phyloP scores from a whole-genome alignment of 202 grass and related monocot genomes.

The Brachypodium distachyon region DNA sequence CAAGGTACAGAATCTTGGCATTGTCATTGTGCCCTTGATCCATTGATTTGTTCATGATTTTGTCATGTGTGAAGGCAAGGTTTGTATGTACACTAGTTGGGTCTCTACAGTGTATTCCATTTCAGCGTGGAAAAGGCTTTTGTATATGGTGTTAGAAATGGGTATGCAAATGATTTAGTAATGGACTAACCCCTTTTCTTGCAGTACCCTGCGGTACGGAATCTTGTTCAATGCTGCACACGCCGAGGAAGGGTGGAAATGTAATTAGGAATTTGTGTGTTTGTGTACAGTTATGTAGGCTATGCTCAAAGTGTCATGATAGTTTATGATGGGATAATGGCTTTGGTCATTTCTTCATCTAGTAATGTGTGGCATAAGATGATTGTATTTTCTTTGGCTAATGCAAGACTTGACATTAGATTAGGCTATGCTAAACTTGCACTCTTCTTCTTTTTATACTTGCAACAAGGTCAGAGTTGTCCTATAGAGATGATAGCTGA shows the following conservation, averaged over 20 bases:
- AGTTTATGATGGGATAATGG: background rate
- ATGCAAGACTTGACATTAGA: background rate
- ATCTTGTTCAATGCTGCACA: background rate
- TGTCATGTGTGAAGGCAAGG: background rate
- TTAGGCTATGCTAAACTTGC: background rate
- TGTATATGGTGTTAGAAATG: background rate
- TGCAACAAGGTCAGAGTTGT: background rate
- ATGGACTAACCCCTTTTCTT: background rate
- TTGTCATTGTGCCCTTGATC: background rate
- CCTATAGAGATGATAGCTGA: background rate
- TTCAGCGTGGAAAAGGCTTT: background rate
- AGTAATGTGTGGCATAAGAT: background rate
- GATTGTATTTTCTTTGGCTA: background rate
- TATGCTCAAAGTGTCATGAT: background rate
- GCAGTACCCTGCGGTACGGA: background rate
- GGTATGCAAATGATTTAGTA: background rate
- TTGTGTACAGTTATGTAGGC: background rate
- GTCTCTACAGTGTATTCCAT: background rate
- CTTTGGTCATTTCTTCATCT: background rate
- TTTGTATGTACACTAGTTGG: background rate
- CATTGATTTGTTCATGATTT: background rate
- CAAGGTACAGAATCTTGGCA: conserved; percentile 41
- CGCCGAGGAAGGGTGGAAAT: background rate
- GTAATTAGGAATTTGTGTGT: background rate
- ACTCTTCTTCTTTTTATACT: background rate